A percentile compares a stretch with the other conserved stretches of the same genome.
Conservation (phyloP, 2,329 filamentous ascomycete genomes). For the Botrytis pseudocinerea region DNA sequence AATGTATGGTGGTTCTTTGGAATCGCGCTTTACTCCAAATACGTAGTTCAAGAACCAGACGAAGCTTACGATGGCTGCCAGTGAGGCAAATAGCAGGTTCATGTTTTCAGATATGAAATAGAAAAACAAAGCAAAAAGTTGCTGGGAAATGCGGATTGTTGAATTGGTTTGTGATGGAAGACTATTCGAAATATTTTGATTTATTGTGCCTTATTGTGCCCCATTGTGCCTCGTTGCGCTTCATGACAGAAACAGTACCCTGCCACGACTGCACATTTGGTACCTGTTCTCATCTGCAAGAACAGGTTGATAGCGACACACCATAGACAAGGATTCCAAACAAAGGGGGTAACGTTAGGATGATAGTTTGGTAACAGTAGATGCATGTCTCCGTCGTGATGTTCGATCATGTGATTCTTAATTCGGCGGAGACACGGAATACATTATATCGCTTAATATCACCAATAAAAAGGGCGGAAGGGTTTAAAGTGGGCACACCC, state of each 20-base stretch:
- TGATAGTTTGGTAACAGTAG: not conserved
- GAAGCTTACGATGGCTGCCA: too few relatives aligned
- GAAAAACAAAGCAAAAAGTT: too few relatives aligned
- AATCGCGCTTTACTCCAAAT: not conserved
- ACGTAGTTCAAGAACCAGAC: too few relatives aligned
- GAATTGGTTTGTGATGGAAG: too few relatives aligned
- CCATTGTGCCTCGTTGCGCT: too few relatives aligned
- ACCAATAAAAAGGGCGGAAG: too few relatives aligned
- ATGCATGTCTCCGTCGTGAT: not conserved
- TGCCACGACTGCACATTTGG: not conserved
- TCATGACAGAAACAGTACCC: not conserved
- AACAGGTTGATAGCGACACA: not conserved
- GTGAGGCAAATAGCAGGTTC: too few relatives aligned
- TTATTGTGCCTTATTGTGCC: too few relatives aligned
- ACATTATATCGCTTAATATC: not conserved
- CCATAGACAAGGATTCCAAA: not conserved
- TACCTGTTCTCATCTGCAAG: not conserved
- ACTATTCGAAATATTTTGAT: too few relatives aligned
- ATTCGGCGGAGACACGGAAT: not conserved
- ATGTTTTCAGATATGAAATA: too few relatives aligned
- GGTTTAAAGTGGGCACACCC: too few relatives aligned
- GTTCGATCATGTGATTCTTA: not conserved
- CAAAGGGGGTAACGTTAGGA: not conserved
- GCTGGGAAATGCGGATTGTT: too few relatives aligned
- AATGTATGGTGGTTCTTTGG: constrained; percentile 2